Evolutionary conservation across 208 protist species (phyloP), one percentile per base, ranked within the genome.

Genomic region (Acanthamoeba royreba): DNA sequence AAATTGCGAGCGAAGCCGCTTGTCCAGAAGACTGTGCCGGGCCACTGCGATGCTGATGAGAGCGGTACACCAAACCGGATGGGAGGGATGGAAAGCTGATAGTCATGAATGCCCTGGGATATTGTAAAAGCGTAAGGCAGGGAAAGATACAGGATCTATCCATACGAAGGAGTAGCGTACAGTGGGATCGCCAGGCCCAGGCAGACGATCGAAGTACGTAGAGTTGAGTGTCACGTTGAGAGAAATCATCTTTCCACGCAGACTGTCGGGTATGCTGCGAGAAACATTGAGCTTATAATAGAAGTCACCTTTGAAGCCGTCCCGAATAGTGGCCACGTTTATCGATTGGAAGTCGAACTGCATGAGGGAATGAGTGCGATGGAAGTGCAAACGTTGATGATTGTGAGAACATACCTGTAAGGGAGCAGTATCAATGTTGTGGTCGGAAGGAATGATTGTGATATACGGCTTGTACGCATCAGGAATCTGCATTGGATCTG

Each of bases 281-380:
- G 46, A 9, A 7, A 95, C 58, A 8, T 19, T 43, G 33, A 95
- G 19, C n/a, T 89, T 13, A 45, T 95, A 95, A 11, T 93, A 95
- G 92, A 95, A 95, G 55, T 85, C 15, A n/a, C 92, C 94, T 72
- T 92, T 3, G 83, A 87, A 95, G 4, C 94, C 94, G 53, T 95
- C 94, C 43, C 94, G 93, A 43, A 95, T 95, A 4, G 94, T 95
- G 3, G 86, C 94, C n/a, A 95, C 94, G 72, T 95, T 95, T 35
- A 92, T 93, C 9, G 17, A 47, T 25, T 86, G 69, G 22, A 95
- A 95, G 92, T 95, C 93, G 28, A 72, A 72, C 61, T 72, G n/a
- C 13, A 55, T n/a, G n/a, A n/a, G n/a, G n/a, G n/a, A n/a, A n/a
- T n/a, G n/a, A n/a, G n/a, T n/a, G n/a, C n/a, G n/a, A n/a, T n/a